Evolutionary conservation across 164 flowering plant genomes (phyloP).

Genomic region (Magnolia sinica): DNA sequence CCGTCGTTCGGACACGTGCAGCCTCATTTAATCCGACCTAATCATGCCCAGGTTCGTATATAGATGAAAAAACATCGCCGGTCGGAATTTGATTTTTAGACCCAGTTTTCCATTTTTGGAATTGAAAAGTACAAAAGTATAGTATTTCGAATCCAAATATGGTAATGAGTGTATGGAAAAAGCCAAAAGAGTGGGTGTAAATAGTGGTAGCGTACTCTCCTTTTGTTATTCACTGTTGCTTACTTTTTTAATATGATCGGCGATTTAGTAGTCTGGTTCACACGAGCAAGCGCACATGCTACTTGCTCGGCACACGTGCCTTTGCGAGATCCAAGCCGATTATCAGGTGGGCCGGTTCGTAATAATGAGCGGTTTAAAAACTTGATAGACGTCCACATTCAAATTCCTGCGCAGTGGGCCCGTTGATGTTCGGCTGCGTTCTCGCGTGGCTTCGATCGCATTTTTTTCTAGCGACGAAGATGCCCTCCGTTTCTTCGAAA

Average conservation of each 20-base stretch:
- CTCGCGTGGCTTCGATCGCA: neutral
- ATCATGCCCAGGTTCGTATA: slow-evolving; percentile 37
- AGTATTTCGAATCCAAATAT: neutral
- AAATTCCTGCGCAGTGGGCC: too few species aligned
- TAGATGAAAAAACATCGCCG: neutral
- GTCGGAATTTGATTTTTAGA: neutral
- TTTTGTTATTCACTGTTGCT: too few species aligned
- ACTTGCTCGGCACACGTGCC: neutral
- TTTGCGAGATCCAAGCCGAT: neutral
- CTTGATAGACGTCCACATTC: too few species aligned
- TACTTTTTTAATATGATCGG: too few species aligned
- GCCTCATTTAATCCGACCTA: slow-evolving; percentile 42
- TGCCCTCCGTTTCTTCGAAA: neutral
- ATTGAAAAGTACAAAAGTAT: neutral
- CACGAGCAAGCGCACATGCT: neutral
- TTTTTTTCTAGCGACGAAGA: neutral
- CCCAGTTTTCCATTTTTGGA: neutral
- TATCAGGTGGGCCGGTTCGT: neutral
- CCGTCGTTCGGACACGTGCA: slow-evolving; percentile 62
- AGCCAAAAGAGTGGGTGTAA: neutral
- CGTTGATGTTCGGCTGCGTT: too few species aligned
- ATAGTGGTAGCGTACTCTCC: neutral
- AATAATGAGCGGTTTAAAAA: too few species aligned
- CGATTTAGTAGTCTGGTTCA: too few species aligned
- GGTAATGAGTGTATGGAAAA: neutral